A percentile compares a stretch with the other conserved stretches of the same genome.
Conservation (phyloP, 2,329 filamentous ascomycete genomes). For the Cercospora berteroae region DNA sequence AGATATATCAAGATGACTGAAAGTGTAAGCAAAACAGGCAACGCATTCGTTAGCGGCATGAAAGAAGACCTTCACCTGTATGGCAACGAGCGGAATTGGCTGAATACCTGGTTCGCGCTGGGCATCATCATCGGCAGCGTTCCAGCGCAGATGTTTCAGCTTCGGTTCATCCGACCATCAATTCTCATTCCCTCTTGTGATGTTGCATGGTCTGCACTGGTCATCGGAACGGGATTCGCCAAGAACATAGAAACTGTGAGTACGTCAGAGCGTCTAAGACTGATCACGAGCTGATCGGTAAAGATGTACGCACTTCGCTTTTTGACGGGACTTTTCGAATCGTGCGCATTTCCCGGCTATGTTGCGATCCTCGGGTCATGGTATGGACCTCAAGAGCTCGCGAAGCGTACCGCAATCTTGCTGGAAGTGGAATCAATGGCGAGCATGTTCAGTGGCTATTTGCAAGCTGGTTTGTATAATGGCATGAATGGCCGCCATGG, state of each 20-base stretch:
- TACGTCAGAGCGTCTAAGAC: neutral
- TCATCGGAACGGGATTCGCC: constrained; percentile 18
- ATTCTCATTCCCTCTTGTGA: constrained; percentile 18
- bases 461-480: constrained; percentile 23
- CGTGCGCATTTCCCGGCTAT: constrained; percentile 19
- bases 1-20: neutral
- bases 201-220: constrained; percentile 16
- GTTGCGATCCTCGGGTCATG: constrained; percentile 15
- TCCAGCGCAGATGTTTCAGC: constrained; percentile 14
- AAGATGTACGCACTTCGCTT: constrained; percentile 20
- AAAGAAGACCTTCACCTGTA: constrained; percentile 39
- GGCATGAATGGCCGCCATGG: constrained; percentile 20
- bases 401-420: constrained; percentile 21
- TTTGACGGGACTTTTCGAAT: constrained; percentile 17
- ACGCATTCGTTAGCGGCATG: constrained; percentile 46
- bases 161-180: constrained; percentile 14
- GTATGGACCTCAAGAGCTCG: constrained; percentile 22
- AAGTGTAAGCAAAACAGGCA: constrained; percentile 21
- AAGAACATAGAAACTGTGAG: constrained; percentile 19
- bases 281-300: neutral
- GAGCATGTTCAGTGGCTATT: constrained; percentile 22
- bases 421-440: constrained; percentile 19
- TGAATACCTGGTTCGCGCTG: constrained; percentile 20
- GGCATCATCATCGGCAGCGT: constrained; percentile 22
- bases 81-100: constrained; percentile 43